phyloP scores from a whole-genome alignment of 106 monocot species.

The Xerophyta viscosa region DNA sequence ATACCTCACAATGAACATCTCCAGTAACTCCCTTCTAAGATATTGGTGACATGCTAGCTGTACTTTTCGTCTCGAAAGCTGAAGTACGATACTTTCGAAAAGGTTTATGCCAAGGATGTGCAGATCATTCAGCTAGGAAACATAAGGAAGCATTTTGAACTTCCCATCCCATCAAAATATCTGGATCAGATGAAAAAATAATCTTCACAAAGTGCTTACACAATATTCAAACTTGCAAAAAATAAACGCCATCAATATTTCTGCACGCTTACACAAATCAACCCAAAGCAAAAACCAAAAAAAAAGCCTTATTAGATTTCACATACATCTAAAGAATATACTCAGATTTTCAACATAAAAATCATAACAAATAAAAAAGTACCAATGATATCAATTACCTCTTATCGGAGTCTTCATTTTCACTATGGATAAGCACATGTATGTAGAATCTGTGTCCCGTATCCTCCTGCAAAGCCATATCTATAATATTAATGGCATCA shows the following conservation, averaged over 20 bases:
- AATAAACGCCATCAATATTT: constrained; percentile 48
- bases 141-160: constrained; percentile 75
- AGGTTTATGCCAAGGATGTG: constrained; percentile 54
- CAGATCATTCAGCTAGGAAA: constrained; percentile 84
- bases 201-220: constrained; percentile 46
- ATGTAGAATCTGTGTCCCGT: constrained; percentile 21
- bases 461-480: constrained; percentile 76
- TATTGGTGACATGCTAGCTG: constrained; percentile 14
- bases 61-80: constrained; percentile 18
- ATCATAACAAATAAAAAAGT: too few relatives aligned
- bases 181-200: constrained; percentile 72
- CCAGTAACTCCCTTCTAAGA: constrained; percentile 3
- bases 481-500: constrained; percentile 83
- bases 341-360: too few relatives aligned
- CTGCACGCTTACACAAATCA: constrained; percentile 22
- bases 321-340: too few relatives aligned
- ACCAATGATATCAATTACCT: constrained; percentile 19
- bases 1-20: constrained; percentile 13
- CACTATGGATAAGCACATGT: constrained; percentile 52
- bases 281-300: constrained; percentile 60
- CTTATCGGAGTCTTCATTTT: constrained; percentile 18
- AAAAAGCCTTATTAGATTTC: too few relatives aligned
- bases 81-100: too few relatives aligned
- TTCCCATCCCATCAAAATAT: constrained; percentile 94
- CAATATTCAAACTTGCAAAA: constrained; percentile 34